Evolutionary conservation across 1,284 basidiomycete genomes (phyloP).

Genomic region (Mrakiaceae sp.): DNA sequence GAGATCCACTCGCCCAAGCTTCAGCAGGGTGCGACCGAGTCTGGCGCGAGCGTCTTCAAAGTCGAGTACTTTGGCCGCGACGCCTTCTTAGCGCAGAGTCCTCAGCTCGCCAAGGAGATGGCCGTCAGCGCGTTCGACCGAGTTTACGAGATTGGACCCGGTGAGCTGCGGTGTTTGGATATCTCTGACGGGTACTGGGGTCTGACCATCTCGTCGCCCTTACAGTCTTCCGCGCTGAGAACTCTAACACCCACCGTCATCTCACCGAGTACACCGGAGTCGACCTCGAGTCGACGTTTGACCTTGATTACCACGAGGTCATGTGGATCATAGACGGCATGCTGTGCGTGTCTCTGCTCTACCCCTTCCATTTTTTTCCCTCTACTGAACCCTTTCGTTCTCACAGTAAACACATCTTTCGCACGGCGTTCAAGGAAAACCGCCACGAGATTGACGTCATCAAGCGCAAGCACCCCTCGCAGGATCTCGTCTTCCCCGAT

Average conservation of each 20-base stretch:
- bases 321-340: conserved; percentile 33
- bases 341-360: conserved; percentile 21
- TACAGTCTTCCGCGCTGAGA: conserved; percentile 42
- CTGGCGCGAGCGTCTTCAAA: conserved; percentile 40
- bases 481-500: conserved; percentile 29
- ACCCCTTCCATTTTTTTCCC: neutral
- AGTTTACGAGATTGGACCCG: conserved; percentile 42
- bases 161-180: neutral
- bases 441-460: conserved; percentile 39
- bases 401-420: neutral
- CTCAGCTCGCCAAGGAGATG: conserved; percentile 46
- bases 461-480: conserved; percentile 37
- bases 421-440: conserved; percentile 31
- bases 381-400: neutral
- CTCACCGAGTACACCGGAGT: conserved; percentile 46
- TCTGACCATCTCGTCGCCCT: conserved; percentile 4
- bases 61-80: conserved; percentile 38
- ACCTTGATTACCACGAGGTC: conserved; percentile 42
- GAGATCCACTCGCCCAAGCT: conserved; percentile 42
- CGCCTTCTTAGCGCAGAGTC: conserved; percentile 44
- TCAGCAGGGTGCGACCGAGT: conserved; percentile 40
- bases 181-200: too few species aligned
- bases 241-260: conserved; percentile 45
- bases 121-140: conserved; percentile 42
- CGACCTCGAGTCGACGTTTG: conserved; percentile 44